A percentile compares a stretch with the other conserved stretches of the same genome.
Evolutionary conservation across 305 asterid genomes (phyloP).

Genomic region (Coffea humblotiana): DNA sequence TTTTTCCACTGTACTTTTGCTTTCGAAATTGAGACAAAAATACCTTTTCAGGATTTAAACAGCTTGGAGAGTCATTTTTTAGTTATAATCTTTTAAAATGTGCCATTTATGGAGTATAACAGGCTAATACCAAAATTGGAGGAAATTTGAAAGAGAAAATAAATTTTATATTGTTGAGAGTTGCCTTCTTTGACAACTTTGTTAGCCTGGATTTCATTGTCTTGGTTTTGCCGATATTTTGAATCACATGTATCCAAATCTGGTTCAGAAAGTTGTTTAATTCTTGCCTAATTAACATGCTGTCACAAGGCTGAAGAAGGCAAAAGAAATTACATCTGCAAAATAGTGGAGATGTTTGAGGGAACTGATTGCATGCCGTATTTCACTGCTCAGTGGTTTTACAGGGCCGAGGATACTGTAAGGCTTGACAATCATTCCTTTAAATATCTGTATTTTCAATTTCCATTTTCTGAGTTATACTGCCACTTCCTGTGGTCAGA

Average conservation of each 20-base stretch:
- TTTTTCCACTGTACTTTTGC: not conserved
- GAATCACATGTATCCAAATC: not conserved
- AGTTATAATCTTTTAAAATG: no score
- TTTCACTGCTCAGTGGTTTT: slow-evolving; percentile 78
- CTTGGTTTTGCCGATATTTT: not conserved
- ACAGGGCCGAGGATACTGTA: slow-evolving; percentile 72
- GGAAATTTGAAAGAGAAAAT: no score
- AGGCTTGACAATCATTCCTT: slow-evolving; percentile 4
- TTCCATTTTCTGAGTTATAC: slow-evolving; percentile 3
- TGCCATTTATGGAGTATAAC: not conserved
- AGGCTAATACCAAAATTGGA: not conserved
- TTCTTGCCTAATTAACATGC: slow-evolving; percentile 3
- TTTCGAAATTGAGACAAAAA: no score
- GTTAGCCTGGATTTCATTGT: not conserved
- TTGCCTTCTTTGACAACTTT: not conserved
- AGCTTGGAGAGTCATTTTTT: no score
- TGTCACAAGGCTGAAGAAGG: slow-evolving; percentile 50
- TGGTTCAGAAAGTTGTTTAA: not conserved
- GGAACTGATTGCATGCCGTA: slow-evolving; percentile 41
- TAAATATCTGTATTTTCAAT: not conserved
- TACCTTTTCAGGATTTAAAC: not conserved
- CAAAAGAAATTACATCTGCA: slow-evolving; percentile 49
- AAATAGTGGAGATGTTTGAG: slow-evolving; percentile 66
- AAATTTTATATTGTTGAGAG: not conserved
- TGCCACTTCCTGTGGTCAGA: slow-evolving; percentile 35